Conservation (phyloP, 148 eudicot genomes). For the Nepenthes mirabilis region DNA sequence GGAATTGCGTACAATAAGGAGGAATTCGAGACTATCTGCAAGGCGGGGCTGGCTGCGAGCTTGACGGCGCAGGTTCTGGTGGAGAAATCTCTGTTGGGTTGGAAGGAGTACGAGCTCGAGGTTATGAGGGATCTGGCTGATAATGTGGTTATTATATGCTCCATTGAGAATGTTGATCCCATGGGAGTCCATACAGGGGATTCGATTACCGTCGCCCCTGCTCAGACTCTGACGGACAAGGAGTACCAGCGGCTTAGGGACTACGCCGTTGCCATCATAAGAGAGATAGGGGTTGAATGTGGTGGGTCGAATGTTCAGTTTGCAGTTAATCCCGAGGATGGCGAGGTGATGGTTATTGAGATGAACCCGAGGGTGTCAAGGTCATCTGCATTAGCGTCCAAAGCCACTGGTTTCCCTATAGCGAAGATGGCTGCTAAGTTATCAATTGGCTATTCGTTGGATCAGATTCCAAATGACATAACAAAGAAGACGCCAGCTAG, state of each 20-base stretch:
- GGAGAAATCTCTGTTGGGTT: conserved; percentile 85
- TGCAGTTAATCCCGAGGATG: conserved; percentile 91
- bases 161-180: conserved; percentile 88
- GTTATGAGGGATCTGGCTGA: conserved; percentile 98
- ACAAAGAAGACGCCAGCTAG: conserved; percentile 97
- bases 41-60: conserved; percentile 92
- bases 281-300: conserved; percentile 97
- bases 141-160: conserved; percentile 94
- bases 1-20: conserved; percentile 91
- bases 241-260: conserved; percentile 96
- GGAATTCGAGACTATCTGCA: conserved; percentile 87
- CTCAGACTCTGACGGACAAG: conserved; percentile 91
- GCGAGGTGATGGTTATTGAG: conserved; percentile 97
- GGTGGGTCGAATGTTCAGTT: conserved; percentile 98
- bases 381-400: conserved; percentile 93
- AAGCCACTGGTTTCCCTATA: conserved; percentile 98
- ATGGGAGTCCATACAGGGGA: conserved; percentile 99
- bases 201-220: conserved; percentile 92
- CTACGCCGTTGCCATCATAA: conserved; percentile 79
- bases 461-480: conserved; percentile 96
- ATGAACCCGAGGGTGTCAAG: conserved; percentile 99
- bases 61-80: conserved; percentile 79
- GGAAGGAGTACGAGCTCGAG: conserved; percentile 98
- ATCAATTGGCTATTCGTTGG: conserved; percentile 83
- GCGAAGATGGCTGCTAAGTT: conserved; percentile 99